Evolutionary conservation across 768 basidiomycete species (phyloP), one percentile per base, ranked within the genome.

Genomic region (Tephrocybe sp.): DNA sequence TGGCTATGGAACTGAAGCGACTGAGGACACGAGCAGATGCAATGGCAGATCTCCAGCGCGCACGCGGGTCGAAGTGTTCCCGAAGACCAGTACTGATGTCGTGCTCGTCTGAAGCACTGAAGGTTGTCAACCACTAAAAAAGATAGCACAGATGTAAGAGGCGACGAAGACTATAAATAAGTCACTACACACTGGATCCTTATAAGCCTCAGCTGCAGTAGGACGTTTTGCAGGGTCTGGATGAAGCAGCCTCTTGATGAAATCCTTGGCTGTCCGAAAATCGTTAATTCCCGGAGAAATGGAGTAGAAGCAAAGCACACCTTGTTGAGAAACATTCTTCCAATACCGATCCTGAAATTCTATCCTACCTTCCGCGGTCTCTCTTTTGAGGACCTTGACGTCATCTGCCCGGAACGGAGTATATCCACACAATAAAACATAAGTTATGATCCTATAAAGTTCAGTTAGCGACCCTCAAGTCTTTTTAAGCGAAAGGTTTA

Each of bases 261-360:
- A 98, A 22, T 77, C 69, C 64, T 96, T 98, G 10, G 93, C 95
- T 92, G 53, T 31, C 16, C 5, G 17, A 5, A 38, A n/a, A 20
- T 41, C 43, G 47, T n/a, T 14, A n/a, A 7, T 30, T 43, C 22
- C 9, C 45, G 22, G 43, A 13, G 32, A 10, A 39, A 8, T 6
- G 33, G 2, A 36, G 20, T 53, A 33, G 31, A 26, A 17, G 20
- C 14, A 1, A 4, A 5, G 63, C 71, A 31, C 38, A 89, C 92
- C 92, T 69, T 85, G 79, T 2, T 72, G 62, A 2, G 89, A 91
- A 34, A 96, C 80, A 52, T 96, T 97, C 68, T 83, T 81, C 97
- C 97, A 99, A 55, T 94, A 99, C 31, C 84, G 78, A 23, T 94
- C 90, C 57, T 98, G 96, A 65, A 99, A 98, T 57, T 89, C 87